Evolutionary conservation across 1,139 yeast species (phyloP), one percentile per base, ranked within the genome.

Genomic region (Yamadazyma diospyri): DNA sequence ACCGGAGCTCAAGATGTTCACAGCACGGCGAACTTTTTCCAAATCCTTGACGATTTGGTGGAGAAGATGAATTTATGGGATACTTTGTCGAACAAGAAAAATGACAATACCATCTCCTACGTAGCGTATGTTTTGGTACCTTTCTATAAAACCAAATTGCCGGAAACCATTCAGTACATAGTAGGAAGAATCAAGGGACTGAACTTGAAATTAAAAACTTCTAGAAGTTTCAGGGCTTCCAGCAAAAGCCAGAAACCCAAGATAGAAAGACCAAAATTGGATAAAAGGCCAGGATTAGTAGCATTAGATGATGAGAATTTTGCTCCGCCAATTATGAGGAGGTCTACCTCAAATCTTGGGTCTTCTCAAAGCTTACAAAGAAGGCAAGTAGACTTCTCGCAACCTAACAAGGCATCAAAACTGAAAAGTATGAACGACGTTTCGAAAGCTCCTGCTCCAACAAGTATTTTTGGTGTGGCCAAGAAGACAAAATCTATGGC

Each of bases 11-110:
- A n/a, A n/a, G n/a, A 13, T 23, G 32, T 19, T 11, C 47, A 25
- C 41, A 47, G 20, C 47, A 46, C 7, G 10, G 48, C 39, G 29
- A 30, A 42, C 4, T 35, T 57, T 14, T 55, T 49, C 24, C 40
- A 40, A 2, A 47, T 55, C 1, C 47, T 77, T 27, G 73, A 71
- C 39, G 52, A 71, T 3, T 58, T 72, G 23, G 50, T 77, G 3
- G 83, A 78, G 46, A 67, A 78, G 40, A 55, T 78, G 46, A 67
- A 72, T 11, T 66, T 78, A 27, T 66, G 79, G 68, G 83, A 78
- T 43, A 64, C 76, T 3, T 48, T 78, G 10, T 47, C 67, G 25
- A 64, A 61, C 4, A 45, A 51, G 3, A 51, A 57, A 4, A 53
- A 53, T 6, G 50, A 57, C 2, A 53, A 55, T 4, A 53, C 71